Percentiles rank a stretch among this genome's conserved stretches.
Conservation (phyloP, 2,329 filamentous ascomycete species). For the Exophiala spinifera region DNA sequence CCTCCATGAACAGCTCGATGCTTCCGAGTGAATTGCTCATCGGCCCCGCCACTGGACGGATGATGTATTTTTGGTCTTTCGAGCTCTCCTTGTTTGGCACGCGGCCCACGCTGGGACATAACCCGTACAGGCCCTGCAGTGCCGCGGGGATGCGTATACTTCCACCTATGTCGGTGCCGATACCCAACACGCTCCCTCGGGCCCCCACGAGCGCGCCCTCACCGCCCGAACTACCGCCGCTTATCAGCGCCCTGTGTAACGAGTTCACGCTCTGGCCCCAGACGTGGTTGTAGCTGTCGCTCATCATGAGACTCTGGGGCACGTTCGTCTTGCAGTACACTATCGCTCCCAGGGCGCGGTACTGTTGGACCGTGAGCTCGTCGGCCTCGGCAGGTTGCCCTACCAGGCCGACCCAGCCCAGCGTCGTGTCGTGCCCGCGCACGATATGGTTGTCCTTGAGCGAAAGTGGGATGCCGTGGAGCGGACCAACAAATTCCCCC, state of each 20-base stretch:
- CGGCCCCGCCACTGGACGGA: constrained; percentile 53
- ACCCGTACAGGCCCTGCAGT: constrained; percentile 50
- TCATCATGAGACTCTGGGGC: constrained; percentile 48
- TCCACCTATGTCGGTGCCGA: constrained; percentile 56
- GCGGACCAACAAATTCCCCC: constrained; percentile 53
- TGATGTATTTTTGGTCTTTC: constrained; percentile 29
- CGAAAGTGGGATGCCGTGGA: constrained; percentile 47
- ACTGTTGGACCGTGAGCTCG: constrained; percentile 29
- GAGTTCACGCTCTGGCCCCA: constrained; percentile 51
- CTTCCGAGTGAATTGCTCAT: constrained; percentile 53
- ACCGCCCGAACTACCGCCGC: constrained; percentile 53
- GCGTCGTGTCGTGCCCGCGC: constrained; percentile 10
- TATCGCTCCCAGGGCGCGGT: constrained; percentile 44
- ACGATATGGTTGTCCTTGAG: constrained; percentile 10
- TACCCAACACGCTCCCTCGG: constrained; percentile 48
- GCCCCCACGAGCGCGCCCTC: constrained; percentile 52
- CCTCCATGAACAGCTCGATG: constrained; percentile 42
- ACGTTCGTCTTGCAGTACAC: constrained; percentile 54
- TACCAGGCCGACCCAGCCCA: constrained; percentile 46
- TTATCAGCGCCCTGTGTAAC: constrained; percentile 46
- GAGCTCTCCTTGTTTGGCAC: constrained; percentile 25
- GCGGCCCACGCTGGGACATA: constrained; percentile 34
- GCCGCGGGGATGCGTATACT: constrained; percentile 52
- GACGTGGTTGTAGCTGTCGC: constrained; percentile 52
- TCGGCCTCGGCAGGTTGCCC: constrained; percentile 30